Percentiles rank a stretch among this genome's conserved stretches.
Conservation (phyloP, 1,139 yeast genomes). For the Suhomyces ambrosiae region DNA sequence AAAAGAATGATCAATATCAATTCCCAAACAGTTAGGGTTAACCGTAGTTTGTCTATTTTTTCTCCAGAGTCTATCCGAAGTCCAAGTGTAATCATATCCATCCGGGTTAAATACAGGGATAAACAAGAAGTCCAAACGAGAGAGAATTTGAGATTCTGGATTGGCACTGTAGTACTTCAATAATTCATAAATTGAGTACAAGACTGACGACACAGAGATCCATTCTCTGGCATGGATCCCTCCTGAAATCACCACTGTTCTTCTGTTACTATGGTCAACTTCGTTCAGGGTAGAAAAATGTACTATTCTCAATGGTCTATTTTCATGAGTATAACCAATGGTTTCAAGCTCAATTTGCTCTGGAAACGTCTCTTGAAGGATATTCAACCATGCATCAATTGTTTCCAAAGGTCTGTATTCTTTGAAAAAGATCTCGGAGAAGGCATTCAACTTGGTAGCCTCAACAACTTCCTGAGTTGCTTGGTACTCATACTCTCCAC, state of each 20-base stretch:
- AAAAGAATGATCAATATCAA: constrained; percentile 86
- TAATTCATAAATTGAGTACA: constrained; percentile 61
- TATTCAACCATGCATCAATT: constrained; percentile 71
- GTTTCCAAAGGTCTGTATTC: constrained; percentile 70
- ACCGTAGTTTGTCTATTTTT: constrained; percentile 81
- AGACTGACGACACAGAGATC: constrained; percentile 73
- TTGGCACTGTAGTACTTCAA: constrained; percentile 51
- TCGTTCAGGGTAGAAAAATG: constrained; percentile 53
- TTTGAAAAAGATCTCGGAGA: constrained; percentile 59
- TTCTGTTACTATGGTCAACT: constrained; percentile 50
- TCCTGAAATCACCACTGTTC: constrained; percentile 76
- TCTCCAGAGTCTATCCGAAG: constrained; percentile 79
- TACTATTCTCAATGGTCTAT: constrained; percentile 66
- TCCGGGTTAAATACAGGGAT: constrained; percentile 89
- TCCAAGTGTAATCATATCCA: constrained; percentile 87
- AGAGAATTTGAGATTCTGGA: constrained; percentile 35
- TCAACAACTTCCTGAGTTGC: constrained; percentile 24
- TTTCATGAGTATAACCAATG: constrained; percentile 76
- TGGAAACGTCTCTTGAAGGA: constrained; percentile 60
- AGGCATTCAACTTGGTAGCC: constrained; percentile 23
- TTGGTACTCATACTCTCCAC: constrained; percentile 16
- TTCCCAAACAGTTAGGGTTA: constrained; percentile 70
- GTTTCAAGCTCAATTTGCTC: constrained; percentile 58
- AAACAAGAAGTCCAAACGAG: constrained; percentile 64
- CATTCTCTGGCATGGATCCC: constrained; percentile 93